Conservation (phyloP, 73 alveolate genomes). For the Breviolum minutum region DNA sequence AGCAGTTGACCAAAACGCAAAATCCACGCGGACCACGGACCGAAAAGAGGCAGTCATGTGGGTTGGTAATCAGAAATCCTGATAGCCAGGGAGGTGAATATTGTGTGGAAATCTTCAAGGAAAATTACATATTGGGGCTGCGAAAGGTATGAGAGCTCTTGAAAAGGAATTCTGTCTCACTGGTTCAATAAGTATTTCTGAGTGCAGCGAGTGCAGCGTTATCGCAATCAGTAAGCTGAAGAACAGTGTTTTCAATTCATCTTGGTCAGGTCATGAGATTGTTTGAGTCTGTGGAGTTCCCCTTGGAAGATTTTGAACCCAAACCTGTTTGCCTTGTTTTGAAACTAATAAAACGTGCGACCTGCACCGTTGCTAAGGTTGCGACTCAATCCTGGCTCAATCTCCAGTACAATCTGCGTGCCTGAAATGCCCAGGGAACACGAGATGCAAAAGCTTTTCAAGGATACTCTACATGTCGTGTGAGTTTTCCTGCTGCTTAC, state of each 20-base stretch:
- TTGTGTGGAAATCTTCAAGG: too few relatives aligned
- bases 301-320: too few relatives aligned
- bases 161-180: not conserved
- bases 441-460: not conserved
- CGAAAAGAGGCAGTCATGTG: too few relatives aligned
- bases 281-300: too few relatives aligned
- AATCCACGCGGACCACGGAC: too few relatives aligned
- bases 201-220: too few relatives aligned
- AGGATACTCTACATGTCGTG: not conserved
- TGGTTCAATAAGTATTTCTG: too few relatives aligned
- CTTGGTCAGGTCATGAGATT: not conserved
- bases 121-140: not conserved
- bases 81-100: too few relatives aligned
- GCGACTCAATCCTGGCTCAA: conserved; percentile 78
- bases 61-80: too few relatives aligned
- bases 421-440: not conserved
- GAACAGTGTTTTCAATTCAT: not conserved
- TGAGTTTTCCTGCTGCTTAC: not conserved
- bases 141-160: not conserved
- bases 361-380: not conserved
- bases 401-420: conserved; percentile 79
- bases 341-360: too few relatives aligned
- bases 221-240: too few relatives aligned
- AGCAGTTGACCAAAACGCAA: not conserved
- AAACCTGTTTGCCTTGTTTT: not conserved